Evolutionary conservation across 1,284 basidiomycete species (phyloP), one percentile per base, ranked within the genome.

Genomic region (Cutaneotrichosporon sp.): DNA sequence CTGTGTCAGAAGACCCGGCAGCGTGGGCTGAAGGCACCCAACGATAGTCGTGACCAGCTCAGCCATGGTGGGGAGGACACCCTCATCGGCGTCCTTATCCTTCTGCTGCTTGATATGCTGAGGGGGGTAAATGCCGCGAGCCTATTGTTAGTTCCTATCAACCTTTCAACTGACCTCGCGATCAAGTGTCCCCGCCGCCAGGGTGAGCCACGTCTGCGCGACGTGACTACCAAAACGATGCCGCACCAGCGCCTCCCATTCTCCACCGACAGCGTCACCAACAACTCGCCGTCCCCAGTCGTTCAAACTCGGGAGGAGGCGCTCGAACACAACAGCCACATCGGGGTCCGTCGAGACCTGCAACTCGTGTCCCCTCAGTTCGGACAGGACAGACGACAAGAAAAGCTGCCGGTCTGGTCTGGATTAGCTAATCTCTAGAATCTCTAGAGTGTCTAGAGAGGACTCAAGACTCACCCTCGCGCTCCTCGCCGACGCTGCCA

Each of bases 211-310:
- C 0, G 92, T 96, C 78, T 97, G 93, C 69, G 89, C 89, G 10
- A 96, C 93, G 85, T 97, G 94, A 30, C 91, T 94, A 18, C 90
- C 91, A 81, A 93, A 94, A 26, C 93, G 86, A 74, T 97, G 90
- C 72, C 84, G 86, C 42, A 87, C 82, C 18, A 96, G 83, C 50
- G 83, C 76, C 66, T 87, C 89, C 86, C 81, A 94, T 88, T 90
- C 90, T 75, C 91, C 92, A 63, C 85, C 85, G 68, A 97, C 81
- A 64, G 88, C 87, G 76, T 96, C 93, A 64, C 91, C 82, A 69
- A 97, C 89, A 3, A 96, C 92, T 63, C 94, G 85, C 59, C 90
- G 84, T 18, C 90, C 90, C 81, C 93, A 94, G 79, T 97, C 93
- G 75, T 95, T 92, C 88, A 97, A 92, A 1, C 91, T 94, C 73